Percentiles rank a stretch among this genome's conserved stretches.
phyloP scores from a whole-genome alignment of 1,284 basidiomycete genomes.

The Anthracocystis setariae region DNA sequence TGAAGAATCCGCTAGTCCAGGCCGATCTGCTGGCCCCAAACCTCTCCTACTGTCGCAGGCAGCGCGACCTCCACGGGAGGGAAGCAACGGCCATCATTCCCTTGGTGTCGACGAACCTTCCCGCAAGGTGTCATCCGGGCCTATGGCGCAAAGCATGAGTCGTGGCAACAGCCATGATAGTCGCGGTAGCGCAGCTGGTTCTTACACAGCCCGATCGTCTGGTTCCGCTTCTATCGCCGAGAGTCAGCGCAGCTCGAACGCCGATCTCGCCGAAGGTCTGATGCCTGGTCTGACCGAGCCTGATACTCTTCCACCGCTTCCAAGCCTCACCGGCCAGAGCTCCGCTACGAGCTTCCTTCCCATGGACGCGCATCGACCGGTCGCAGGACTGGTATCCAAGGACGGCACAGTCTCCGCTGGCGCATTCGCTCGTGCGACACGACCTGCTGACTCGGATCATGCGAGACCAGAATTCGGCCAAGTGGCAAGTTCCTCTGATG shows the following conservation, averaged over 20 bases:
- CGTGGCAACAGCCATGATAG: constrained; percentile 23
- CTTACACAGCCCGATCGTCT: constrained; percentile 23
- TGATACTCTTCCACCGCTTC: constrained; percentile 19
- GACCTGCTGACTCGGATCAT: constrained; percentile 2
- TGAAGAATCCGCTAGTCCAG: constrained; percentile 21
- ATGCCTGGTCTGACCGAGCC: constrained; percentile 27
- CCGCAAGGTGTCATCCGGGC: constrained; percentile 57
- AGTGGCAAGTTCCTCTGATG: constrained; percentile 36
- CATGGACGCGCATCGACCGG: neutral
- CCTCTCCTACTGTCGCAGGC: constrained; percentile 50
- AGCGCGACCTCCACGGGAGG: constrained; percentile 55
- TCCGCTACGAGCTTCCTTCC: neutral
- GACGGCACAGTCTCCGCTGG: constrained; percentile 37
- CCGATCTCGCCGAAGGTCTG: constrained; percentile 23
- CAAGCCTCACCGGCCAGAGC: constrained; percentile 31
- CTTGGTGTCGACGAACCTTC: constrained; percentile 41
- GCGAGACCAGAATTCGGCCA: constrained; percentile 40
- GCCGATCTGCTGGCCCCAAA: constrained; percentile 44
- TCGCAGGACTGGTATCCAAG: constrained; percentile 9
- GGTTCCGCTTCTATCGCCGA: constrained; percentile 16
- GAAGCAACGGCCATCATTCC: constrained; percentile 22
- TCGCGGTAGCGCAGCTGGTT: constrained; percentile 20
- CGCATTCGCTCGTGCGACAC: constrained; percentile 30
- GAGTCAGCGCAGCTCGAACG: constrained; percentile 31
- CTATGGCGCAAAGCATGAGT: constrained; percentile 47